phyloP scores from a whole-genome alignment of 2,329 filamentous ascomycete genomes.

The Xylariaceae sp. region DNA sequence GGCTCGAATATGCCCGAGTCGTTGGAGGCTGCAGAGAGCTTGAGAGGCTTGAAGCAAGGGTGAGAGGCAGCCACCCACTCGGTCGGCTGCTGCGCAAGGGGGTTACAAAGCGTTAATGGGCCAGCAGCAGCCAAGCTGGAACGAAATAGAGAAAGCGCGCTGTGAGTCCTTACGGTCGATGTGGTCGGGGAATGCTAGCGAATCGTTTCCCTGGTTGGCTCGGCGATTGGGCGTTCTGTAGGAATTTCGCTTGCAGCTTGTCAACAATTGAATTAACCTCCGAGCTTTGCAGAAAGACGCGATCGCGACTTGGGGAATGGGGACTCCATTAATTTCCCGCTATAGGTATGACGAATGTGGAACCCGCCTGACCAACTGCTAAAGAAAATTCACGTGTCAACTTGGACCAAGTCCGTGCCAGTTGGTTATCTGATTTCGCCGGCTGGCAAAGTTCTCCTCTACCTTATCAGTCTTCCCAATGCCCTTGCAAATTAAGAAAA shows the following conservation, averaged over 20 bases:
- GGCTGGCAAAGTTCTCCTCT: neutral
- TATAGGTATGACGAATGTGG: slow-evolving; percentile 3
- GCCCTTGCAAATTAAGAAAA: too few relatives aligned
- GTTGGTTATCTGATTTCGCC: neutral
- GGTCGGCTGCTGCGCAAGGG: neutral
- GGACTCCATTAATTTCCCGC: slow-evolving; percentile 16
- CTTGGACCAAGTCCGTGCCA: neutral
- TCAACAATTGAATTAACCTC: slow-evolving; percentile 22
- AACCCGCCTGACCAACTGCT: neutral
- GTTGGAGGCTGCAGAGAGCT: neutral
- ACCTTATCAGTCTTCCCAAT: neutral
- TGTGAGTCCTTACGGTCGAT: neutral
- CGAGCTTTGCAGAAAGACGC: slow-evolving; percentile 22
- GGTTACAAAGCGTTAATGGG: neutral
- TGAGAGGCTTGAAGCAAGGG: slow-evolving; percentile 10
- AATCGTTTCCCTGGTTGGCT: slow-evolving; percentile 13
- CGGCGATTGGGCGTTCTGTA: slow-evolving; percentile 20
- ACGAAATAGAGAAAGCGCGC: slow-evolving; percentile 1
- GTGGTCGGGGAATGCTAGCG: slow-evolving; percentile 2
- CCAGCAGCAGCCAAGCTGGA: slow-evolving; percentile 5
- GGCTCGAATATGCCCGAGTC: too few relatives aligned
- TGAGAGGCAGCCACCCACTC: slow-evolving; percentile 10
- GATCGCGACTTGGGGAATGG: slow-evolving; percentile 31
- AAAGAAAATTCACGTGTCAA: slow-evolving; percentile 22
- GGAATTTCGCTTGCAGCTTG: slow-evolving; percentile 22